A percentile compares a stretch with the other conserved stretches of the same genome.
phyloP scores from a whole-genome alignment of 2,329 filamentous ascomycete species.

The Aphanocladium album region DNA sequence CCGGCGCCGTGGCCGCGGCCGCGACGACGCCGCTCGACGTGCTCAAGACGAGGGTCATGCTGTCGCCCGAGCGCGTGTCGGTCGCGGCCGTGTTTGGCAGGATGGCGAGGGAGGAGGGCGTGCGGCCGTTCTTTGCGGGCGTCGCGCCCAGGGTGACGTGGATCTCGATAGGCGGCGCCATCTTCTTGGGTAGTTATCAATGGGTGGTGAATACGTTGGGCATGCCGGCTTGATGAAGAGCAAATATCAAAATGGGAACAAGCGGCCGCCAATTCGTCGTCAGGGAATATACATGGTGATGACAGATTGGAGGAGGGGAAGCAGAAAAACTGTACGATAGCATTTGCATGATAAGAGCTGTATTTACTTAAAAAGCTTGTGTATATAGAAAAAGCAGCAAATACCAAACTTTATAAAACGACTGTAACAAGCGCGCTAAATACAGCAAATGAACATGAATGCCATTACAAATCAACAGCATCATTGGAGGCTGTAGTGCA shows the following conservation, averaged over 20 bases:
- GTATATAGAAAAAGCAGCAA: background rate
- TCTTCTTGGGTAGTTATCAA: slow-evolving; percentile 92
- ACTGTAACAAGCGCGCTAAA: background rate
- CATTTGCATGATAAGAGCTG: background rate
- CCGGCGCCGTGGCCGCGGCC: slow-evolving; percentile 80
- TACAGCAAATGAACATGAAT: background rate
- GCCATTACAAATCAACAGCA: background rate
- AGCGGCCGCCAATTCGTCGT: no score
- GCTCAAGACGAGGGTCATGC: slow-evolving; percentile 94
- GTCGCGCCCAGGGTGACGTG: slow-evolving; percentile 81
- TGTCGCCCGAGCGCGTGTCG: slow-evolving; percentile 64
- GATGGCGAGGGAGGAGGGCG: slow-evolving; percentile 61
- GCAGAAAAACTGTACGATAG: background rate
- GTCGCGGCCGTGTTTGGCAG: slow-evolving; percentile 54
- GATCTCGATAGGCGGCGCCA: slow-evolving; percentile 91
- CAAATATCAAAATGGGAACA: background rate
- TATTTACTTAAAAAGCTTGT: background rate
- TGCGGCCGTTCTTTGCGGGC: slow-evolving; percentile 67
- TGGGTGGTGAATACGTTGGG: slow-evolving; percentile 72
- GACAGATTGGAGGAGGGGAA: background rate
- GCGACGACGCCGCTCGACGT: slow-evolving; percentile 93
- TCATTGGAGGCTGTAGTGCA: background rate
- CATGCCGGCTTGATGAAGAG: background rate
- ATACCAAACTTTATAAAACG: background rate
- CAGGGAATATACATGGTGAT: no score